Percentiles rank a stretch among this genome's conserved stretches.
Evolutionary conservation across 257 asterid genomes (phyloP).

Genomic region (Rubia yunnanensis): DNA sequence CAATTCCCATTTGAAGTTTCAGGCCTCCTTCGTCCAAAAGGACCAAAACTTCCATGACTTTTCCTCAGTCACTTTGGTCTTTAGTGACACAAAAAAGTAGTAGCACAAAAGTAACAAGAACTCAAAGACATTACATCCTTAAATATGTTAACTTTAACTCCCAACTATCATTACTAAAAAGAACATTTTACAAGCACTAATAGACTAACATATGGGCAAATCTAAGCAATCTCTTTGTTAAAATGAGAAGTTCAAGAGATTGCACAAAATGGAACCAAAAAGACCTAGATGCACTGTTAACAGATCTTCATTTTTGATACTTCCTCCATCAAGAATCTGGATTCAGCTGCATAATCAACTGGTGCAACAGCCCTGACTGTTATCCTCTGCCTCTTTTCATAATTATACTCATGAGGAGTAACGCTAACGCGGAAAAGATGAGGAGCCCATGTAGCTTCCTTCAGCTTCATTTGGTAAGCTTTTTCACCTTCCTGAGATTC

Average conservation of each 20-base stretch:
- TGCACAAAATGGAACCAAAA: neutral
- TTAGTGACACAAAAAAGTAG: neutral
- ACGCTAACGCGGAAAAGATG: conserved; percentile 74
- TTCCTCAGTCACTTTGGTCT: neutral
- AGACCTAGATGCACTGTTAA: conserved; percentile 14
- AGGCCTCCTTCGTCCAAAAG: neutral
- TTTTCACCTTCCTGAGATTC: conserved; percentile 40
- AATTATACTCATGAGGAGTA: conserved; percentile 52
- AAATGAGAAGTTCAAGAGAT: neutral
- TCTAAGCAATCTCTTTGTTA: neutral
- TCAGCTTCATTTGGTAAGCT: conserved; percentile 25
- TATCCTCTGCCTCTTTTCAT: conserved; percentile 81
- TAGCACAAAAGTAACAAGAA: neutral
- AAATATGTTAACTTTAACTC: neutral
- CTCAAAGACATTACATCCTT: neutral
- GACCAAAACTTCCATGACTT: neutral
- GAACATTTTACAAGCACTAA: neutral
- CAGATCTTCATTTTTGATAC: conserved; percentile 49
- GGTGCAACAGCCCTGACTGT: conserved; percentile 60
- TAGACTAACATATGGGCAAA: neutral
- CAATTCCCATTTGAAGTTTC: neutral
- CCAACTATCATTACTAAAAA: neutral
- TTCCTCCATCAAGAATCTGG: conserved; percentile 60
- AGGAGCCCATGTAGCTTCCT: conserved; percentile 58
- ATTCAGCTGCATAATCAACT: conserved; percentile 69